Evolutionary conservation across 495 filamentous ascomycete species (phyloP), one percentile per base, ranked within the genome.

Genomic region (Penicillium arizonense): DNA sequence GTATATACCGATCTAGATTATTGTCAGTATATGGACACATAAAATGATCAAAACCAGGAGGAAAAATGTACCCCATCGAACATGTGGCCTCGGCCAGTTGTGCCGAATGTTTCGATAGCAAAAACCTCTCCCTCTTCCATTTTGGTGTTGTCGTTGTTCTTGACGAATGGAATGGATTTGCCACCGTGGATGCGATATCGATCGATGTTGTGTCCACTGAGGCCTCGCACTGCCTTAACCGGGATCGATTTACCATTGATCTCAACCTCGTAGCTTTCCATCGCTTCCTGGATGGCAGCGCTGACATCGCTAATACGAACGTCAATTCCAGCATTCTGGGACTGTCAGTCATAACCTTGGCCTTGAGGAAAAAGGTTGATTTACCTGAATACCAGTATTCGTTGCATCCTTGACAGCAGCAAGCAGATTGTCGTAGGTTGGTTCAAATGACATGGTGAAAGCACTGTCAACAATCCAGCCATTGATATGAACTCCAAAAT

Each of bases 41-140:
- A 10, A 16, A 30, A 30, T 30, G 7, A 26, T 30, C 18, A 41
- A 21, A 5, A 30, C 6, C 21, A 10, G 46, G 7, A 30, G 18
- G 35, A 26, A 14, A 56, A 36, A 55, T 67, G 35, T 65, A 81
- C 77, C 50, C 72, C 78, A 47, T 80, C 76, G 9, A 47, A 34
- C 5, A 70, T 46, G 42, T 58, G 62, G 12, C 82, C 83, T 42
- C 76, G 76, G 2, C 83, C 83, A 0, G 83, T 87, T 20, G 70
- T 76, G 1, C 83, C 83, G 57, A 87, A 87, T 3, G 83, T 87
- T 58, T 87, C 83, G 54, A 86, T 82, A 26, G 83, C 83, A 64
- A 85, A 87, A 5, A 78, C 72, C 54, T 87, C 83, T 9, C 82
- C 82, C 52, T 84, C 82, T 61, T 86, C 83, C 83, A 87, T 87